These are phyloP conservation scores for Jaapia argillacea DNA, from an alignment of 768 basidiomycete species.

Conservation along the genomic window DNA sequence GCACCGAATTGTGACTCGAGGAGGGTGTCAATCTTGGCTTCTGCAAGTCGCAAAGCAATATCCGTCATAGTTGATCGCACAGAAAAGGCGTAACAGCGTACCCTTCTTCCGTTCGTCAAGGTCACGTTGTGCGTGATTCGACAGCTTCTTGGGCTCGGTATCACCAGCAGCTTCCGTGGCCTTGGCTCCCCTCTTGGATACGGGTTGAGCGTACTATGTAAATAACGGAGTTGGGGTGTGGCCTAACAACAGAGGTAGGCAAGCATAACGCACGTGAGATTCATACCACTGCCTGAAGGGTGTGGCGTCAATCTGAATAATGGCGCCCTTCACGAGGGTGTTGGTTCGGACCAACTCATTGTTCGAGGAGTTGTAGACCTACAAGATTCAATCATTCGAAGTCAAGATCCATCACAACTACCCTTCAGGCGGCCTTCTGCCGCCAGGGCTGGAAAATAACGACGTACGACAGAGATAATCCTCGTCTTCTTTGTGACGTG, in stretches of 20 bases:
- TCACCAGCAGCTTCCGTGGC: slow-evolving; percentile 39
- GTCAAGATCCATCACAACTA: background rate
- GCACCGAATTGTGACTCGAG: slow-evolving; percentile 87
- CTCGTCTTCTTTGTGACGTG: slow-evolving; percentile 91
- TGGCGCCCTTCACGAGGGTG: slow-evolving; percentile 93
- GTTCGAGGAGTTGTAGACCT: slow-evolving; percentile 99
- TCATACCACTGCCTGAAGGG: slow-evolving; percentile 99
- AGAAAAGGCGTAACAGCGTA: slow-evolving; percentile 21
- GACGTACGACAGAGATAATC: slow-evolving; percentile 87
- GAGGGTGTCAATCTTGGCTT: slow-evolving; percentile 85
- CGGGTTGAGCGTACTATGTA: slow-evolving; percentile 83
- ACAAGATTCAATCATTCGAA: slow-evolving; percentile 3
- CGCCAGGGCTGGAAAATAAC: background rate
- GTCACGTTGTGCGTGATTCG: slow-evolving; percentile 82
- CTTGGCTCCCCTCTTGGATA: slow-evolving; percentile 82
- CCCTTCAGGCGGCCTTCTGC: background rate
- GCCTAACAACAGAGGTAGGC: background rate
- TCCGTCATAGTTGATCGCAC: background rate
- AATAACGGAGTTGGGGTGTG: slow-evolving; percentile 6
- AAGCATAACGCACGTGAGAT: slow-evolving; percentile 64
- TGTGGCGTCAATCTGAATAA: slow-evolving; percentile 96
- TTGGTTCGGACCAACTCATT: slow-evolving; percentile 99
- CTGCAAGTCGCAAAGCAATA: too few species aligned
- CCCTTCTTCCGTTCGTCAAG: slow-evolving; percentile 90
- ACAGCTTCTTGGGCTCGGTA: slow-evolving; percentile 63